Conservation (phyloP, 2,329 filamentous ascomycete genomes). For the Xylaria sp. region DNA sequence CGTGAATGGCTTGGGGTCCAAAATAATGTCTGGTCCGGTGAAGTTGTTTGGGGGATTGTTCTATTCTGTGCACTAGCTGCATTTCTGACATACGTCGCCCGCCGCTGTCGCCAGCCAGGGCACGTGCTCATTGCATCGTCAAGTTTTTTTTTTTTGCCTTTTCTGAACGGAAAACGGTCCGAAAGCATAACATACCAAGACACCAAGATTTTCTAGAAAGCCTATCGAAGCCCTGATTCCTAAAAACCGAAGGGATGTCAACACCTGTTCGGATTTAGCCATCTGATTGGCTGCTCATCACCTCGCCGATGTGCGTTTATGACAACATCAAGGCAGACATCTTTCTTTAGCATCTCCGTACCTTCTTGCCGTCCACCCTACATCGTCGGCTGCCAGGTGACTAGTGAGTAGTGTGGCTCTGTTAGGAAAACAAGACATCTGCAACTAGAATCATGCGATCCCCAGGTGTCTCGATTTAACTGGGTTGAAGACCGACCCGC, state of each 20-base stretch:
- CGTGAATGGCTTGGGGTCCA: no score
- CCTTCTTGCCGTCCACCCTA: background rate
- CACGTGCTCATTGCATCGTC: slow-evolving; percentile 14
- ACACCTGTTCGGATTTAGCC: no score
- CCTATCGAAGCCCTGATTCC: no score
- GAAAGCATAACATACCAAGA: slow-evolving; percentile 4
- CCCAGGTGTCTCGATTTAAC: background rate
- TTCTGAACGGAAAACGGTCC: slow-evolving; percentile 5
- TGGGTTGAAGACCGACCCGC: background rate
- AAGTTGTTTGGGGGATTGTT: background rate
- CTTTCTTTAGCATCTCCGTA: background rate
- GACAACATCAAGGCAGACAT: background rate
- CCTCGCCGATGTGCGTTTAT: background rate
- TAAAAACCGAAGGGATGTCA: no score
- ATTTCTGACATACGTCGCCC: background rate
- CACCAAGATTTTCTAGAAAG: no score
- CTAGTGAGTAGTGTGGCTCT: no score
- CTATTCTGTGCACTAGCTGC: background rate
- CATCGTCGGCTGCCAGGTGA: background rate
- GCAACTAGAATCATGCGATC: slow-evolving; percentile 1
- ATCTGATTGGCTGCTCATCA: background rate
- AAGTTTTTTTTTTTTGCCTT: background rate
- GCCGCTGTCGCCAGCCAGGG: background rate
- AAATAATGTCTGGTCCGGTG: no score
- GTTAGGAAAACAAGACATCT: background rate